Conservation (phyloP, 2,329 filamentous ascomycete species). For the Alternaria sp. region DNA sequence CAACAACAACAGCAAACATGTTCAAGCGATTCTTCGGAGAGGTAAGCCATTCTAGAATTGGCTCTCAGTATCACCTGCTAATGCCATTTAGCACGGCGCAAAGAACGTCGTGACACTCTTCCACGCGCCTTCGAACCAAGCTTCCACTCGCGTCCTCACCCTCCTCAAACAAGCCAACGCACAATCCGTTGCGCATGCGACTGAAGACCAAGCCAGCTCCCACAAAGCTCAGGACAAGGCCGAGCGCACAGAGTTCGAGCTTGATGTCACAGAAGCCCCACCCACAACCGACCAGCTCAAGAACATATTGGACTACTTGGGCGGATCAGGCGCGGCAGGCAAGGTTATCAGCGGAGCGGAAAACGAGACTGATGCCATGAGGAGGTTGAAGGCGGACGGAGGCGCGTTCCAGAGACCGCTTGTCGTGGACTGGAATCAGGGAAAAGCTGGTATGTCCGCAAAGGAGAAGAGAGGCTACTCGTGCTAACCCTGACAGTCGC, state of each 20-base stretch:
- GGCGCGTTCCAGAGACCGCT: constrained; percentile 77
- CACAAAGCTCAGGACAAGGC: constrained; percentile 65
- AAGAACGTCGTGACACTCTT: constrained; percentile 94
- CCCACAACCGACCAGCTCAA: constrained; percentile 84
- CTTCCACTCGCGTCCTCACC: constrained; percentile 74
- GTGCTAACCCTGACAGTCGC: constrained; percentile 53
- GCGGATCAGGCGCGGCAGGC: constrained; percentile 59
- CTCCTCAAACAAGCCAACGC: constrained; percentile 82
- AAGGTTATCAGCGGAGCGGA: constrained; percentile 77
- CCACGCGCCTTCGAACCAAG: constrained; percentile 77
- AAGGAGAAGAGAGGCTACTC: not conserved
- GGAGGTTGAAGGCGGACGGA: constrained; percentile 73
- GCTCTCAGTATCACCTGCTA: not conserved
- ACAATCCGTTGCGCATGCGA: constrained; percentile 69
- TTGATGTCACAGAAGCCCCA: constrained; percentile 79
- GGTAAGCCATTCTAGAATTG: constrained; percentile 32
- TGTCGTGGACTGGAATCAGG: constrained; percentile 96
- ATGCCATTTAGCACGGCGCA: constrained; percentile 48
- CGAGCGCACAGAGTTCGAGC: constrained; percentile 76
- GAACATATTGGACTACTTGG: constrained; percentile 84
- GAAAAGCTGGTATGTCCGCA: constrained; percentile 67
- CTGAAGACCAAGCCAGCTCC: constrained; percentile 75
- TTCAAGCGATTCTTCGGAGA: constrained; percentile 57
- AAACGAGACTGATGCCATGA: constrained; percentile 77
- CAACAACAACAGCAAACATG: constrained; percentile 33